Base-by-base conservation (phyloP, 345 rosid species). In the rapeseed (Brassica napus) region DNA sequence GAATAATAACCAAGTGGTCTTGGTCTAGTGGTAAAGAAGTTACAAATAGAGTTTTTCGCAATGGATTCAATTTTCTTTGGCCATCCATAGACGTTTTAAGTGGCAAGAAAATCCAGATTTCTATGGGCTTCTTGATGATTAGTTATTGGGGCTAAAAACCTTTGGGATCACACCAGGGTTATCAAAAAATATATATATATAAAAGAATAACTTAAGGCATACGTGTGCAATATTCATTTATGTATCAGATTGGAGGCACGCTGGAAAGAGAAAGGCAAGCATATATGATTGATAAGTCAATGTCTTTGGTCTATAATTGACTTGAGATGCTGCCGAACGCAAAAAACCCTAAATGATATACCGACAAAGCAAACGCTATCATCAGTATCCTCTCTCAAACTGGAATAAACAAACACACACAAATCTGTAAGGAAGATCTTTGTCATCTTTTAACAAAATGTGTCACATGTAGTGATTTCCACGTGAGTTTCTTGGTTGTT, bases 401-500 rank as follows among this genome's bases (percentile, higher is more conserved):
- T 52, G 5, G 21, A 30, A 62, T 30, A 61, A 61, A 61, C 65
- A 61, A 61, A 11, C 37, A 64, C 37, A 64, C 24, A 32, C 24
- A 32, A 34, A 4, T 32, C 39, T 64, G 58, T 42, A 15, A 9
- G 71, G 6, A 34, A 63, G 7, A 23, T 63, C 55, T 7, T 63
- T 70, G 76, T 77, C 65, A 54, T 34, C 42, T 62, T 52, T 49
- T 32, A 49, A 34, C 11, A 63, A 14, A 2, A 52, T 24, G 74
- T 72, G 66, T 39, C 26, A 14, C 35, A 44, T 14, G 63, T 42
- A 10, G 82, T 79, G 82, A 32, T 26, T 35, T 66, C 73, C 73
- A 66, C 68, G 73, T 44, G 73, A 66, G 63, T 44, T 72, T 58
- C 63, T 66, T 79, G 62, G 68, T 14, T 32, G 68, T 78, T 78